Evolutionary conservation across 805 yeast genomes (phyloP).

Genomic region (Candida easanensis): DNA sequence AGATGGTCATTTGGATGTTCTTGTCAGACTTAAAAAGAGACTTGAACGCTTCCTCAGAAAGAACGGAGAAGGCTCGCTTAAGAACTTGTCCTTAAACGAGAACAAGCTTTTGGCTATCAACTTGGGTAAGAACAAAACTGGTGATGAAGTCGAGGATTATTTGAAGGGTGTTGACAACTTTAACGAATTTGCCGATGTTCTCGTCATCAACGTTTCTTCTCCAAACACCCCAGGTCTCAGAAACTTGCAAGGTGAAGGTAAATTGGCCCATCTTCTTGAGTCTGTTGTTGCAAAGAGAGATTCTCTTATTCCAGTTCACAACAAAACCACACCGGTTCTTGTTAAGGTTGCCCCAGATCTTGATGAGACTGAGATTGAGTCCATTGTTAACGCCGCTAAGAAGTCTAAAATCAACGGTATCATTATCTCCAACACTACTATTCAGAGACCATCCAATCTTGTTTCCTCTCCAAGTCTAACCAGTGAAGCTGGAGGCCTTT

Average conservation of each 20-base stretch:
- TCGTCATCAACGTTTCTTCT: slow-evolving; percentile 88
- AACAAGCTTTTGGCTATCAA: slow-evolving; percentile 76
- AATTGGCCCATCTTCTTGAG: slow-evolving; percentile 63
- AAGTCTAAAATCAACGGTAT: slow-evolving; percentile 84
- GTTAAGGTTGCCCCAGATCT: slow-evolving; percentile 96
- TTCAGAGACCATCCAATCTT: slow-evolving; percentile 70
- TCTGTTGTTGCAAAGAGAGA: slow-evolving; percentile 72
- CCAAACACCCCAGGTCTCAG: slow-evolving; percentile 97
- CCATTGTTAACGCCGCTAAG: slow-evolving; percentile 80
- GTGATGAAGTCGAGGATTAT: slow-evolving; percentile 87
- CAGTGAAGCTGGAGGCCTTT: slow-evolving; percentile 78
- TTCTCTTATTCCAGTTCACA: slow-evolving; percentile 39
- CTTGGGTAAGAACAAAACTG: slow-evolving; percentile 88
- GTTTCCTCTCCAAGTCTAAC: slow-evolving; percentile 46
- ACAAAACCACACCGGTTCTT: slow-evolving; percentile 67
- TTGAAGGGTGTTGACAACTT: slow-evolving; percentile 78
- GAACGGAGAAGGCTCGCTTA: slow-evolving; percentile 23
- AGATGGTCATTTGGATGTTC: slow-evolving; percentile 75
- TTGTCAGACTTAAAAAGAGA: slow-evolving; percentile 65
- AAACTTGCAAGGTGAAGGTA: slow-evolving; percentile 74
- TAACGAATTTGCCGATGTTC: slow-evolving; percentile 82
- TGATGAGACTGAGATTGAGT: slow-evolving; percentile 71
- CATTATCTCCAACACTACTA: slow-evolving; percentile 88
- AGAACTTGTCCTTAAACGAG: slow-evolving; percentile 50
- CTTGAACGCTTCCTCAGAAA: slow-evolving; percentile 38